Conservation (phyloP, 257 asterid species). For the Lithospermum erythrorhizon region DNA sequence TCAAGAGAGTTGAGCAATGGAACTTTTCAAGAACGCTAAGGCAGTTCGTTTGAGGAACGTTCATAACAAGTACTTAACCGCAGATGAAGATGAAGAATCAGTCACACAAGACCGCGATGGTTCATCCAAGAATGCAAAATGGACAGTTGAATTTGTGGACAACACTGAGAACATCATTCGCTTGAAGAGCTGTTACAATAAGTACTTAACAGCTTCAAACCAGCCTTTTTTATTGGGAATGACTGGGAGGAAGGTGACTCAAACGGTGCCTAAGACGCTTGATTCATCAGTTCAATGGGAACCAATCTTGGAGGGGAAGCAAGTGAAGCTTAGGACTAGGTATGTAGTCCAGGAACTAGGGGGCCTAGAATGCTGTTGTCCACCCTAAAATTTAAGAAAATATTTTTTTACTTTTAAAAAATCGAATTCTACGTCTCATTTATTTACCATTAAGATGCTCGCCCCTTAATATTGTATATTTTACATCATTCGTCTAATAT, state of each 20-base stretch:
- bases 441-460: too few relatives aligned
- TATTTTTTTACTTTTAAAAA: too few relatives aligned
- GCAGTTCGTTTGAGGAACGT: slow-evolving; percentile 22
- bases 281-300: slow-evolving; percentile 95
- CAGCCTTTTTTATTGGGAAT: slow-evolving; percentile 45
- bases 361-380: too few relatives aligned
- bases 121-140: slow-evolving; percentile 23
- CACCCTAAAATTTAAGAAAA: too few relatives aligned
- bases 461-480: too few relatives aligned
- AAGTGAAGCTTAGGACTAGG: slow-evolving; percentile 69
- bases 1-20: slow-evolving; percentile 25
- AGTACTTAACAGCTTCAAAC: slow-evolving; percentile 34
- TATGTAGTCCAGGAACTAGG: too few relatives aligned
- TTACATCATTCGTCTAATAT: too few relatives aligned
- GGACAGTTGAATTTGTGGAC: slow-evolving; percentile 26
- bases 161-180: slow-evolving; percentile 19
- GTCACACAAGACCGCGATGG: slow-evolving; percentile 31
- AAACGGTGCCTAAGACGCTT: slow-evolving; percentile 51
- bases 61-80: slow-evolving; percentile 29
- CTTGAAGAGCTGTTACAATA: slow-evolving; percentile 27
- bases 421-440: too few relatives aligned
- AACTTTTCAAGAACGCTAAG: slow-evolving; percentile 25
- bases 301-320: slow-evolving; percentile 57
- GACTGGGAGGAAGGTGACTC: slow-evolving; percentile 73
- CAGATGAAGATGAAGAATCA: slow-evolving; percentile 33